Percentiles rank a stretch among this genome's conserved stretches.
phyloP scores from a whole-genome alignment of 148 eudicot genomes.

The Silene uniflora region DNA sequence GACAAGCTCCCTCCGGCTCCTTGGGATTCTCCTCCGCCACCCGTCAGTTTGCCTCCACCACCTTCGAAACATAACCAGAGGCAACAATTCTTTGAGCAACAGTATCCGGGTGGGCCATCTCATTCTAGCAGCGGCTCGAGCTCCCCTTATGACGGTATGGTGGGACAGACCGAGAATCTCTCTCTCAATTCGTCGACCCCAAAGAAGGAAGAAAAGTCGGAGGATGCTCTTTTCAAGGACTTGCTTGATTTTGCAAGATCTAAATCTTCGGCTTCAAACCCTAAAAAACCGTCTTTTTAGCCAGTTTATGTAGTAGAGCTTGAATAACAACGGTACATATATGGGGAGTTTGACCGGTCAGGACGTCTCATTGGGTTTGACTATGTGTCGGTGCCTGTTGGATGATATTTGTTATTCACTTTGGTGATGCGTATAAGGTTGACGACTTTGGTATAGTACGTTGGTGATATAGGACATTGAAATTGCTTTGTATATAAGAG shows the following conservation, averaged over 20 bases:
- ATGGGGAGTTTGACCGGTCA: constrained; percentile 1
- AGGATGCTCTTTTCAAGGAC: constrained; percentile 78
- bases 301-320: neutral
- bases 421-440: constrained; percentile 9
- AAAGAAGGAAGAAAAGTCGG: constrained; percentile 52
- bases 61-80: constrained; percentile 72
- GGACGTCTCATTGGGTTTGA: neutral
- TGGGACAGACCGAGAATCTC: constrained; percentile 57
- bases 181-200: constrained; percentile 54
- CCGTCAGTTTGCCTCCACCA: constrained; percentile 68
- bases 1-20: constrained; percentile 53
- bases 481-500: constrained; percentile 3
- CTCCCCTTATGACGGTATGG: constrained; percentile 65
- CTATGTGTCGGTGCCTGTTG: constrained; percentile 15
- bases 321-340: constrained; percentile 25
- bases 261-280: constrained; percentile 53
- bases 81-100: constrained; percentile 68
- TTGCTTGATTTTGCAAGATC: constrained; percentile 77
- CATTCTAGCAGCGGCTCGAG: constrained; percentile 50
- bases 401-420: neutral
- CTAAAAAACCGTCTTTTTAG: constrained; percentile 38
- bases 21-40: constrained; percentile 46
- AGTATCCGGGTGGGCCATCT: constrained; percentile 38
- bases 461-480: neutral
- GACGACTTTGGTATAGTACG: constrained; percentile 11